These are phyloP conservation scores for Xylariaceae sp. DNA, from an alignment of 2,329 filamentous ascomycete species.

Conservation along the genomic window DNA sequence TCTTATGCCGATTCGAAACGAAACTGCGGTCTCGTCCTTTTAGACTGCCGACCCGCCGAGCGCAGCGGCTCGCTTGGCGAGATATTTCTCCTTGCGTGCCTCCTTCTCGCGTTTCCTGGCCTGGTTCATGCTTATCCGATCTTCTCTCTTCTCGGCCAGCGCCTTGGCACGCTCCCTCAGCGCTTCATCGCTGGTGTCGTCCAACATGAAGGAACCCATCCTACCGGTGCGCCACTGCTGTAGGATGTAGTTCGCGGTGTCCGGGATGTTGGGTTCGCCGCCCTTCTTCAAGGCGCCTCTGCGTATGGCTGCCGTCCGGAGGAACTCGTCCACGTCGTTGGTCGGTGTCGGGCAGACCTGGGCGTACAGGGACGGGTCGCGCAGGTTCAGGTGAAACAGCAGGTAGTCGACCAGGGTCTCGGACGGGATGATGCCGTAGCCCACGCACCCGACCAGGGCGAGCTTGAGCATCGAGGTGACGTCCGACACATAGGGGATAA, in stretches of 20 bases:
- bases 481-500: constrained; percentile 83
- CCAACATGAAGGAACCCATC: constrained; percentile 72
- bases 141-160: constrained; percentile 37
- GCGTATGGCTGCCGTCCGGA: constrained; percentile 64
- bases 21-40: no score
- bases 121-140: constrained; percentile 60
- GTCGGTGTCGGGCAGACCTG: constrained; percentile 61
- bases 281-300: constrained; percentile 73
- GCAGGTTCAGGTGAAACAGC: constrained; percentile 73
- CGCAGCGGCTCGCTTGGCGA: constrained; percentile 11
- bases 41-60: no score
- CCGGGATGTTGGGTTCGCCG: constrained; percentile 63
- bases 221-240: constrained; percentile 75
- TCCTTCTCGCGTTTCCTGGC: constrained; percentile 63
- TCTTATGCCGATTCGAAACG: no score
- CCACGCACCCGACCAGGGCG: constrained; percentile 84
- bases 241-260: constrained; percentile 73
- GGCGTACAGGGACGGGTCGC: constrained; percentile 56
- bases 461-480: constrained; percentile 90
- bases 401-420: constrained; percentile 84
- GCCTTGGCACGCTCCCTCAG: constrained; percentile 32
- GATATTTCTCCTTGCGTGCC: constrained; percentile 38
- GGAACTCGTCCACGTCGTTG: constrained; percentile 72
- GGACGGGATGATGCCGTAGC: constrained; percentile 75
- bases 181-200: constrained; percentile 61